Conservation (phyloP, 164 flowering plant species). For the Aristolochia contorta region DNA sequence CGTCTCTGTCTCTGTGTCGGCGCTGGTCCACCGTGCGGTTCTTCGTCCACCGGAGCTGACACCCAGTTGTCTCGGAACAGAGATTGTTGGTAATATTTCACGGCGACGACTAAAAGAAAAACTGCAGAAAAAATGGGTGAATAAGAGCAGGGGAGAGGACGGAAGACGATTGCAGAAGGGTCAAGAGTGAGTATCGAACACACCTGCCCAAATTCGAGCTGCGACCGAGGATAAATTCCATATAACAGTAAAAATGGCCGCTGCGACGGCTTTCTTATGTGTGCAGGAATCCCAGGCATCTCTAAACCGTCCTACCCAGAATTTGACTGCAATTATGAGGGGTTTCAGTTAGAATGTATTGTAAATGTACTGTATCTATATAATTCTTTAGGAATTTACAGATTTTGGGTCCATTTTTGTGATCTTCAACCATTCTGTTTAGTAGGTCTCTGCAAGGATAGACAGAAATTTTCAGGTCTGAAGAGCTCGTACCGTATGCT, state of each 20-base stretch:
- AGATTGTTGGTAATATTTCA: conserved; percentile 44
- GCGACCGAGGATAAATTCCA: conserved; percentile 74
- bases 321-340: conserved; percentile 29
- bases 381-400: too few species aligned
- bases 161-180: neutral
- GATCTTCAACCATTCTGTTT: too few species aligned
- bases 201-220: conserved; percentile 89
- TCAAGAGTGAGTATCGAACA: neutral
- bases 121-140: conserved; percentile 24
- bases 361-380: too few species aligned
- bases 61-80: conserved; percentile 18
- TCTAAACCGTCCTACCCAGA: conserved; percentile 61
- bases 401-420: too few species aligned
- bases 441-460: neutral
- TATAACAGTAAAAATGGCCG: conserved; percentile 51
- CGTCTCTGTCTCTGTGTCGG: conserved; percentile 3
- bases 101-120: conserved; percentile 43
- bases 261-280: conserved; percentile 75
- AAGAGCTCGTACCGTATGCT: conserved; percentile 37
- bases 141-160: neutral
- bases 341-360: too few species aligned
- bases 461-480: neutral
- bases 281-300: conserved; percentile 88
- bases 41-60: conserved; percentile 5
- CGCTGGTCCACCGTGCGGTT: neutral